Evolutionary conservation across 2,329 filamentous ascomycete genomes (phyloP), one percentile per base, ranked within the genome.

Genomic region (Diplodia sapinea): DNA sequence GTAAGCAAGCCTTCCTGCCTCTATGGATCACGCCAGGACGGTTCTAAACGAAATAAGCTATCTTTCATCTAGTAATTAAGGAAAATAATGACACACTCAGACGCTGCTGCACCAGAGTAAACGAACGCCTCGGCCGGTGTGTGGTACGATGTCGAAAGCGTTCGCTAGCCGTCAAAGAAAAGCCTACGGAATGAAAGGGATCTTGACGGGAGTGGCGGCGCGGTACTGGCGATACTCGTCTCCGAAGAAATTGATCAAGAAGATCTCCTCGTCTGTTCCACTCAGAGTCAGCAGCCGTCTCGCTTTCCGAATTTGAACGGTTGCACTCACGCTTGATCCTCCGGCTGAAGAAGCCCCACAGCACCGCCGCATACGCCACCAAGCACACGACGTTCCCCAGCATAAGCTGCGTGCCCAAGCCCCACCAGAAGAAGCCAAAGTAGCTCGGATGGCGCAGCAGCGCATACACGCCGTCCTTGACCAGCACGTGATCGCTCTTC

Each of bases 371-470:
- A 81, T 96, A 98, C 1, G 80, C 91, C 7, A 89, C 72, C 68
- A 96, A 88, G 77, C 93, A 96, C 2, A 96, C 71, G 9, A 86
- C 80, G 79, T 99, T 99, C 20, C 94, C 94, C 70, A 97, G 84
- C 66, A 96, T 88, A 52, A 98, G 76, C 83, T 99, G 95, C 13
- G 94, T 97, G 5, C 95, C 95, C n/a, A 98, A 75, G 0, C 92
- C 93, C 94, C 94, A 99, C 89, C 93, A 98, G 80, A 97, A 99
- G 82, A 97, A 99, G 3, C 94, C 95, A 82, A 98, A 97, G 80
- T 99, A 99, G 68, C 91, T 91, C 13, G 95, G 95, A 79, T 99
- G 95, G 29, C 95, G 84, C 64, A 96, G 82, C 54, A 86, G 78
- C 8, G 82, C 82, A 78, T 98, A 99, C 40, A 98, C 82, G 0